Evolutionary conservation across 345 rosid genomes (phyloP).

Genomic region (Trapa incisa): DNA sequence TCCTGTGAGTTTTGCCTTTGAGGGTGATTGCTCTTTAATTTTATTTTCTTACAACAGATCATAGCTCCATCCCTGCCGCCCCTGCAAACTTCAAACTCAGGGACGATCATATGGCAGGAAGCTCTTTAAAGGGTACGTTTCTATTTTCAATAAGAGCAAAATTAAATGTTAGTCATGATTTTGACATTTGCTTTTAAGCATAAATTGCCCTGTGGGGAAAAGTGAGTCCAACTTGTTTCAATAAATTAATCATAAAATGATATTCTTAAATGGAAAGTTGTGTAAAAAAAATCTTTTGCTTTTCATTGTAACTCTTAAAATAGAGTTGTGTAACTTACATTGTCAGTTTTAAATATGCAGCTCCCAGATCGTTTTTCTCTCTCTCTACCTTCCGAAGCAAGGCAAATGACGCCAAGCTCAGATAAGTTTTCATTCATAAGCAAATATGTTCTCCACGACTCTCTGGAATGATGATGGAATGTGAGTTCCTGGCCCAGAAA

Average conservation of each 20-base stretch:
- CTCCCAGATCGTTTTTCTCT: conserved; percentile 89
- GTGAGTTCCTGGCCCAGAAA: conserved; percentile 1
- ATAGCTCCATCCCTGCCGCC: conserved; percentile 65
- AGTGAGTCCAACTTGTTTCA: background rate
- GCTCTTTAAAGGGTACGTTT: conserved; percentile 77
- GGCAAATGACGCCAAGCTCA: conserved; percentile 58
- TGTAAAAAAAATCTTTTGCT: background rate
- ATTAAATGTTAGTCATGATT: background rate
- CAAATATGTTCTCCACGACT: background rate
- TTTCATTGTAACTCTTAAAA: background rate
- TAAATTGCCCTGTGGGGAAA: background rate
- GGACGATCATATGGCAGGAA: conserved; percentile 79
- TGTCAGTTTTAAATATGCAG: conserved; percentile 21
- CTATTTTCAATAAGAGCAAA: background rate
- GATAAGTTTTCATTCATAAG: conserved; percentile 13
- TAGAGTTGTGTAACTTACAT: background rate
- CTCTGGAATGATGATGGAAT: background rate
- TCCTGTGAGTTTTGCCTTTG: background rate
- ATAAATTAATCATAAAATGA: background rate
- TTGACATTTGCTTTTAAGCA: too few relatives aligned
- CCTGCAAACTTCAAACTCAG: conserved; percentile 77
- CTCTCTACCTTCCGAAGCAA: conserved; percentile 93
- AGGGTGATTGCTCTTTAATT: conserved; percentile 11
- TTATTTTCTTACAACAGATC: conserved; percentile 36
- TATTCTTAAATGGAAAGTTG: background rate